Evolutionary conservation across 179 eudicot species (phyloP), one percentile per base, ranked within the genome.

Genomic region (Patellifolia procumbens): DNA sequence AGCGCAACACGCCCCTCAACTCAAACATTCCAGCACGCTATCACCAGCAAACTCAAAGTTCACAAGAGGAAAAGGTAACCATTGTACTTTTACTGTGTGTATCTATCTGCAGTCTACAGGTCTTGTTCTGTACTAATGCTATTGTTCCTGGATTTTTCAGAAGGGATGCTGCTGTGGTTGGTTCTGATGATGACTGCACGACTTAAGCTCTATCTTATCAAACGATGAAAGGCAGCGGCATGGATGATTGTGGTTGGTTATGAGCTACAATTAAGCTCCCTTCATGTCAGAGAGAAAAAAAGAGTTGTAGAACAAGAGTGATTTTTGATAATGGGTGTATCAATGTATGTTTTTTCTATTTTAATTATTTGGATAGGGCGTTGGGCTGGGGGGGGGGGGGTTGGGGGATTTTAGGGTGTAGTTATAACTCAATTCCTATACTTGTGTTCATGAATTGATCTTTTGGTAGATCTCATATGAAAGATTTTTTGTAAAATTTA

Each of bases 1-100:
- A 83, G 35, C 58, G 79, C 58, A 73, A 22, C 28, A 82, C 85
- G 31, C 85, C 82, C 65, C 77, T 70, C 9, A 16, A 75, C 74
- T 19, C 29, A 10, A 62, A 45, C 29, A 61, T 22, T 64, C 32
- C 74, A 46, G 37, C 73, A 70, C 68, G 79, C 70, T 26, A 68
- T 63, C 45, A 82, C 0, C 69, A 74, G 16, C 82, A 65, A 70
- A 4, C 59, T 62, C 64, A 42, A 9, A 29, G 63, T 22, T 68
- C 65, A 19, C 63, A 58, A 26, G 75, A 74, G 24, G 24, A 32
- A 56, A 70, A 76, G 76, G 85, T 78, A 74, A 46, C 11, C 42
- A 31, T 52, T 51, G 17, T 13, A 60, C n/a, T 16, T 15, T 28
- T n/a, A 3, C 52, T 26, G 3, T 35, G 19, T 65, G 22, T 35